Conservation (phyloP, 2,329 filamentous ascomycete genomes). For the Phyllosticta capitalensis region DNA sequence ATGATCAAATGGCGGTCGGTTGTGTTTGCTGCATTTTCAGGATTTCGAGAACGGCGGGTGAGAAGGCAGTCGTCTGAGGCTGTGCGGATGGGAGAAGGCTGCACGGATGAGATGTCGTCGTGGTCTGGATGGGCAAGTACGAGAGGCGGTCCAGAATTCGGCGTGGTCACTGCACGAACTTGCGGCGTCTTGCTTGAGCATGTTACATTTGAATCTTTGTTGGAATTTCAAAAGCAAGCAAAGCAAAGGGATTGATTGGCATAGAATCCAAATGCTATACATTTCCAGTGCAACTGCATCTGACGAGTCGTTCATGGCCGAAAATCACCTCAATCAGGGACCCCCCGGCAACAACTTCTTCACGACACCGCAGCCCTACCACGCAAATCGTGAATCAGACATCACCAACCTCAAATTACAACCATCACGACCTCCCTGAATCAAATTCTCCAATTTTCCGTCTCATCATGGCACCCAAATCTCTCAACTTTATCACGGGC, state of each 20-base stretch:
- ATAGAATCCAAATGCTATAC: not conserved
- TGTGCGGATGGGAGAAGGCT: not conserved
- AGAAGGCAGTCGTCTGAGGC: not conserved
- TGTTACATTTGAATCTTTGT: not conserved
- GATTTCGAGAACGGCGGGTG: not conserved
- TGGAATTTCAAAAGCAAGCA: not conserved
- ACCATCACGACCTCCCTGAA: not conserved
- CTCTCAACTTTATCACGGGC: conserved; percentile 89
- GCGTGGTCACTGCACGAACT: not conserved
- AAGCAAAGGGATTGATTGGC: not conserved
- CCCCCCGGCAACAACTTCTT: not conserved
- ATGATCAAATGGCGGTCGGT: not conserved
- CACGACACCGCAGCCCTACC: not conserved
- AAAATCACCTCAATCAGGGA: not conserved
- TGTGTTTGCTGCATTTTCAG: not conserved
- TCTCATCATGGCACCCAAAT: conserved; percentile 37
- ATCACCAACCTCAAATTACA: not conserved
- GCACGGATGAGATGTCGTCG: not conserved
- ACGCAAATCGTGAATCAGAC: not conserved
- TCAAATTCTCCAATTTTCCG: not conserved
- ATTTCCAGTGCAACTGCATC: not conserved
- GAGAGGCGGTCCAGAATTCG: not conserved
- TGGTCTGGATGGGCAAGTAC: not conserved
- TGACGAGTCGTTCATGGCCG: not conserved
- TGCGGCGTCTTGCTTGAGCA: not conserved